Evolutionary conservation across 441 rosid species (phyloP).

Genomic region (Melastoma candidum): DNA sequence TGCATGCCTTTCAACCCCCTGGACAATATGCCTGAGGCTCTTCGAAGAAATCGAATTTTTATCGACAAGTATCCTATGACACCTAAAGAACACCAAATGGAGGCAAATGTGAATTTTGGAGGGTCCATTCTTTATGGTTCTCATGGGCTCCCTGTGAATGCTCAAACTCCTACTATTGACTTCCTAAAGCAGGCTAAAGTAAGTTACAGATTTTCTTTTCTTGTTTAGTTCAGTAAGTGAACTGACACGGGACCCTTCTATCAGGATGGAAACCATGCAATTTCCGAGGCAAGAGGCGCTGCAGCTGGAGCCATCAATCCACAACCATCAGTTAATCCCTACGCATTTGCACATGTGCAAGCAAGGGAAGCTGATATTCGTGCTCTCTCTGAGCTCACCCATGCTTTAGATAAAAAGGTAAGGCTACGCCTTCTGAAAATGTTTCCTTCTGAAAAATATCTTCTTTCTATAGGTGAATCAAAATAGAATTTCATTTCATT

Average conservation of each 20-base stretch:
- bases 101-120: constrained; percentile 36
- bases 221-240: not conserved
- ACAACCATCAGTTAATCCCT: constrained; percentile 40
- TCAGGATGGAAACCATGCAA: constrained; percentile 23
- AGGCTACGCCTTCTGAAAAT: not conserved
- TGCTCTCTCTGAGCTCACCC: constrained; percentile 40
- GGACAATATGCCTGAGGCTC: constrained; percentile 91
- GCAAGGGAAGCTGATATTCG: constrained; percentile 1
- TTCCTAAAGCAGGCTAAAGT: constrained; percentile 37
- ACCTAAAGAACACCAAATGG: constrained; percentile 40
- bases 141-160: constrained; percentile 33
- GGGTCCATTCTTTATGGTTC: constrained; percentile 34
- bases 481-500: no score
- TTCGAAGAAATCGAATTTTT: constrained; percentile 43
- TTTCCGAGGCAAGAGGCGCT: constrained; percentile 32
- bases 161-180: constrained; percentile 29
- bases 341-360: constrained; percentile 27
- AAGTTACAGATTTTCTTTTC: constrained; percentile 6
- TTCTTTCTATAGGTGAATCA: no score
- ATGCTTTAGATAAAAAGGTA: constrained; percentile 59
- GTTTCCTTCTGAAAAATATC: no score
- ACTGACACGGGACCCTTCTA: no score
- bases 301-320: constrained; percentile 24
- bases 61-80: constrained; percentile 32
- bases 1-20: constrained; percentile 90